Conservation (phyloP, 139 green algal genomes). For the Tetraselmis chui region DNA sequence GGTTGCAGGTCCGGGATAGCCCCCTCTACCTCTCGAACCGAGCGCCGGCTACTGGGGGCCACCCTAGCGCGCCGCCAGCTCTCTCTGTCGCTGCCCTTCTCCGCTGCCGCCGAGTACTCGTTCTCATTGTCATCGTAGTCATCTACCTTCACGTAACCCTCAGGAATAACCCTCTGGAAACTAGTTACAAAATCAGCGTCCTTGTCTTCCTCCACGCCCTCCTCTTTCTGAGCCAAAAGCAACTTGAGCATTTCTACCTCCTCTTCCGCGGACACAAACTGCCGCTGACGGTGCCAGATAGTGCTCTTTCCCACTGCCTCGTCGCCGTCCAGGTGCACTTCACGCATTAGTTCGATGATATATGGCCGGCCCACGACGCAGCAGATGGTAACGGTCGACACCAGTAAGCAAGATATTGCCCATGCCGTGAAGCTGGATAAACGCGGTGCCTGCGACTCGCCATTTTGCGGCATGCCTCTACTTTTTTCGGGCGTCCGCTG, state of each 20-base stretch:
- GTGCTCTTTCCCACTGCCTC: background rate
- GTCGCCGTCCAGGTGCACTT: background rate
- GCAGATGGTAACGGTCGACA: background rate
- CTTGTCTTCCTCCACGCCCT: background rate
- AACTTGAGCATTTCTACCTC: background rate
- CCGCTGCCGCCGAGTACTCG: no score
- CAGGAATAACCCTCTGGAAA: background rate
- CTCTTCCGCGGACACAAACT: background rate
- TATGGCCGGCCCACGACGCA: background rate
- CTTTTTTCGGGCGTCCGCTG: background rate
- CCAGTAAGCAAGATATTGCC: background rate
- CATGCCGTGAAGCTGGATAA: background rate
- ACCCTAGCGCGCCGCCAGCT: no score
- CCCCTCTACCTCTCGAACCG: no score
- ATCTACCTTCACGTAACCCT: background rate
- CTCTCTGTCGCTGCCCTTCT: no score
- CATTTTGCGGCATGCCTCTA: background rate
- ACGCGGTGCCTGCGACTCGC: no score
- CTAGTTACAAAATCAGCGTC: background rate
- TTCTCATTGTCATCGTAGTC: background rate
- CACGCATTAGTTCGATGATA: background rate
- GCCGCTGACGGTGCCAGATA: background rate
- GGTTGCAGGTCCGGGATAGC: no score
- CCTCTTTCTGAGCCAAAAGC: background rate
- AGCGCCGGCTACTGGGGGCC: no score